Evolutionary conservation across 352 stramenopile genomes (phyloP).

Genomic region (Pythium angustatum): DNA sequence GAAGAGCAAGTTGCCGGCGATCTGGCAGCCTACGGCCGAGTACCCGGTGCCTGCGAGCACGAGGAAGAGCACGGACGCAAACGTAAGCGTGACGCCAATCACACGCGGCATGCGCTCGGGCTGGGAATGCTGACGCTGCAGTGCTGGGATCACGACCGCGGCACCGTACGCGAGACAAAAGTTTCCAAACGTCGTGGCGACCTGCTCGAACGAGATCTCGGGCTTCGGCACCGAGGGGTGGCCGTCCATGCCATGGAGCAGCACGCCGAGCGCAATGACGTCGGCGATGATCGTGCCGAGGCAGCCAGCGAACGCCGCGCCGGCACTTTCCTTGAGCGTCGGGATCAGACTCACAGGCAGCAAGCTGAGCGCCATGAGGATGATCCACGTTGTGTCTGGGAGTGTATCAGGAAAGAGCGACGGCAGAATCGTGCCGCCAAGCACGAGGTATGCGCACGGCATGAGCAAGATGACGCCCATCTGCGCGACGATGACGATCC

Average conservation of each 20-base stretch:
- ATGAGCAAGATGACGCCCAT: slow-evolving; percentile 59
- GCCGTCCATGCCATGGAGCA: slow-evolving; percentile 56
- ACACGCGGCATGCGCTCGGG: slow-evolving; percentile 64
- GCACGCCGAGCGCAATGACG: slow-evolving; percentile 45
- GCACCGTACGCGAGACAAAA: slow-evolving; percentile 64
- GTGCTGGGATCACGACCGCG: slow-evolving; percentile 60
- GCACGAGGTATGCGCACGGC: slow-evolving; percentile 59
- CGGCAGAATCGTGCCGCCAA: slow-evolving; percentile 51
- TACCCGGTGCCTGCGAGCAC: slow-evolving; percentile 46
- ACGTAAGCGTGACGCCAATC: slow-evolving; percentile 49
- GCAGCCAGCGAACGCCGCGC: slow-evolving; percentile 56
- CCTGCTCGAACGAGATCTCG: slow-evolving; percentile 50
- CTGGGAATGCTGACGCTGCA: slow-evolving; percentile 63
- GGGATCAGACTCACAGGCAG: slow-evolving; percentile 55
- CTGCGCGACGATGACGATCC: slow-evolving; percentile 49
- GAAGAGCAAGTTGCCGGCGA: slow-evolving; percentile 69
- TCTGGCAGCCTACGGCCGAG: slow-evolving; percentile 63
- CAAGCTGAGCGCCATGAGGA: slow-evolving; percentile 57
- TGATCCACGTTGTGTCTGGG: slow-evolving; percentile 54
- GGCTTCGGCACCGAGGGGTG: slow-evolving; percentile 47
- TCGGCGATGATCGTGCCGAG: slow-evolving; percentile 64
- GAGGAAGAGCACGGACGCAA: slow-evolving; percentile 58
- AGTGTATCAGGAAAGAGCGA: slow-evolving; percentile 55
- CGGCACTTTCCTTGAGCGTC: slow-evolving; percentile 65
- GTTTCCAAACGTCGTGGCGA: slow-evolving; percentile 61